Base-by-base conservation (phyloP, 1,284 basidiomycete genomes). In the Papiliotrema terrestris region DNA sequence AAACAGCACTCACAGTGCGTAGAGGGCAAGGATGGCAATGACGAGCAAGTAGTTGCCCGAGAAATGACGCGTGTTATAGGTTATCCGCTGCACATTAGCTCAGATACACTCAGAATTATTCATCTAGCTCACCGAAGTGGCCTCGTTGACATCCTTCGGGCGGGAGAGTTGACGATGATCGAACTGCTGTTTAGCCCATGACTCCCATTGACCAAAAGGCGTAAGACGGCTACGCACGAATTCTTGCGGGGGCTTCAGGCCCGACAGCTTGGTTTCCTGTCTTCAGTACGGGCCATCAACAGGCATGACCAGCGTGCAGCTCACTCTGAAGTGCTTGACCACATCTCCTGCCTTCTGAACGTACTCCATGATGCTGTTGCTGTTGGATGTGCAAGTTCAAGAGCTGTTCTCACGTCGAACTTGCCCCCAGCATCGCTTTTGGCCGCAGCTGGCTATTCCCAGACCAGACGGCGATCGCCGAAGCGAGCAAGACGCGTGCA, bases 11-110 rank as follows among this genome's bases (percentile, higher is more conserved):
- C 75, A 92, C 88, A 98, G 73, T n/a, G 93, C 90, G 74, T 97
- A 98, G 55, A 97, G 83, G 22, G 86, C 88, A 54, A 98, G 83
- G 43, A 87, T 71, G 47, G 81, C 84, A 19, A 97, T 81, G 65
- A 98, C 83, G 66, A 96, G 76, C 45, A 86, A 83, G 78, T 97
- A 97, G 78, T 97, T 97, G 57, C 89, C 88, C 54, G 89, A 91
- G 78, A 91, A 93, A 76, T 91, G 89, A 50, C 89, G 86, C 15
- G 92, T 92, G 80, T 96, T 97, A 81, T 95, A 71, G 1, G 91
- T 90, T 83, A 95, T 88, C 58, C 92, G 84, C 89, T 90, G 69
- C 44, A 25, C 17, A 23, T 35, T 25, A 45, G 29, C 36, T 43
- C 35, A 23, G 26, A n/a, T 17, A 8, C 14, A 4, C 35, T 19